Evolutionary conservation across 768 basidiomycete species (phyloP), one percentile per base, ranked within the genome.

Genomic region (Solioccasus polychromus): DNA sequence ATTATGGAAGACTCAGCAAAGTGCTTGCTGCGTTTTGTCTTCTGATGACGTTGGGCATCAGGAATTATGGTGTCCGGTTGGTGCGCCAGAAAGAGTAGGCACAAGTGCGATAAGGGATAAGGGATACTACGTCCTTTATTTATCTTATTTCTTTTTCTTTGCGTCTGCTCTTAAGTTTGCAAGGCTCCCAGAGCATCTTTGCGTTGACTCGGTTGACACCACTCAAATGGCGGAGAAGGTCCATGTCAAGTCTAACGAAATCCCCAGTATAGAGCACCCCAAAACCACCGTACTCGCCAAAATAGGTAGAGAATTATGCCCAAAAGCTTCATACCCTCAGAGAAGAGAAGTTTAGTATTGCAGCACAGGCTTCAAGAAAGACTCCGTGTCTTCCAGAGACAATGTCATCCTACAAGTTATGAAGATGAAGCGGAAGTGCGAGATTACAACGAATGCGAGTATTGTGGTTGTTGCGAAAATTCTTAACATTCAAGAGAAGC

Each of bases 1-100:
- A 64, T 29, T 61, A 58, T 31, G 34, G 34, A 17, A 55, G 56
- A 32, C 55, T 70, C 1, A 55, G 63, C 38, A 60, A 64, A 39
- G 49, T 62, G 7, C 51, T 57, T 5, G 54, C 50, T 1, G 58
- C 52, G 6, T 65, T 61, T 30, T 51, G n/a, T 2, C 18, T 57
- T 15, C 12, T 20, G 17, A 0, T 54, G 22, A 57, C 57, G 4
- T 39, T 58, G 52, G 52, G 55, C 8, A 30, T 57, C 26, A 54
- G 20, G 32, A 45, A 57, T 22, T 37, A 51, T 14, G 45, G 32
- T 4, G 20, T 57, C 31, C 49, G 47, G 20, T 26, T 57, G 24
- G 39, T 47, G 34, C 57, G 45, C n/a, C n/a, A n/a, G n/a, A n/a
- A n/a, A n/a, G n/a, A n/a, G n/a, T n/a, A n/a, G n/a, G n/a, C n/a